These are phyloP conservation scores for sweet orange (Citrus sinensis) DNA, from an alignment of 345 rosid genomes.

Conservation along the genomic window DNA sequence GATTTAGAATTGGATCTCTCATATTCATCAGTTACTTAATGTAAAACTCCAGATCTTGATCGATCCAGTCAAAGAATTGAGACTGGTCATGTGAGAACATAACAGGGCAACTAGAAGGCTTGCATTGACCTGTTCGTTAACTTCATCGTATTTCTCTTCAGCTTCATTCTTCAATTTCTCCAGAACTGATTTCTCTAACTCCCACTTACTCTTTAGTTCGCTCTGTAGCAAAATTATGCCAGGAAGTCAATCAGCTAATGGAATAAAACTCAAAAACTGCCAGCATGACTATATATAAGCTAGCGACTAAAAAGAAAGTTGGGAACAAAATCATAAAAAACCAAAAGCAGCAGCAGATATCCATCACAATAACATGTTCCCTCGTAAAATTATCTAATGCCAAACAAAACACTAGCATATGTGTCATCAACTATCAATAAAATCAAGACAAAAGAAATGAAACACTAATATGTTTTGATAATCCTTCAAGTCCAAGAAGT, in stretches of 20 bases:
- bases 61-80: background rate
- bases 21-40: background rate
- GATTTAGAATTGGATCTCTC: background rate
- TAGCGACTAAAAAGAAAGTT: background rate
- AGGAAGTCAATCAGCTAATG: conserved; percentile 11
- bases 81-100: background rate
- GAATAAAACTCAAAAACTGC: background rate
- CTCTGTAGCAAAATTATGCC: conserved; percentile 33
- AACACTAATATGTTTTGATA: background rate
- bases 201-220: conserved; percentile 70
- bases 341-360: background rate
- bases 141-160: conserved; percentile 69
- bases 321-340: background rate
- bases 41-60: background rate
- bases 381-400: background rate
- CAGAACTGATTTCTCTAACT: conserved; percentile 52
- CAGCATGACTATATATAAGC: background rate
- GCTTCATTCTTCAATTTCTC: conserved; percentile 61
- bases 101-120: conserved; percentile 1
- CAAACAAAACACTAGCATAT: background rate
- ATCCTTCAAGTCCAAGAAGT: background rate
- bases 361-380: background rate
- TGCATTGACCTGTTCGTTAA: conserved; percentile 78
- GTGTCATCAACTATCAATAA: background rate
- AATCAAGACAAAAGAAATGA: background rate